phyloP scores from a whole-genome alignment of 441 rosid genomes.

The Cnidoscolus chayamansa region DNA sequence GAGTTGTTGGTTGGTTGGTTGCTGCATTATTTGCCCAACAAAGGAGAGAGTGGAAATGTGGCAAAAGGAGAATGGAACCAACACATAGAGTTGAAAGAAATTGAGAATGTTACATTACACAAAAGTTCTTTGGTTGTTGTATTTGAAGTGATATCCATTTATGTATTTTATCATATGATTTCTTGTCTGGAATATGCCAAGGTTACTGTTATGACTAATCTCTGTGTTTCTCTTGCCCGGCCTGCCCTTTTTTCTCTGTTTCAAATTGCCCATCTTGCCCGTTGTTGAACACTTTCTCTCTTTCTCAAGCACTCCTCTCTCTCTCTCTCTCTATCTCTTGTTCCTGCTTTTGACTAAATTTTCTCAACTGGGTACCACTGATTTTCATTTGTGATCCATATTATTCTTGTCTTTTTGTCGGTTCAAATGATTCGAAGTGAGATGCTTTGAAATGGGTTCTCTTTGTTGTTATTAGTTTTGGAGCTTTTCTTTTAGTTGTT shows the following conservation, averaged over 20 bases:
- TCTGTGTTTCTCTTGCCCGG: conserved; percentile 44
- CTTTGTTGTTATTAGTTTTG: conserved; percentile 21
- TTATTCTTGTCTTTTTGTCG: conserved; percentile 9
- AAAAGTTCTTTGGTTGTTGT: no score
- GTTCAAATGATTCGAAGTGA: conserved; percentile 11
- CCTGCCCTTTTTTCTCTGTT: conserved; percentile 34
- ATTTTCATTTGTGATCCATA: conserved; percentile 22
- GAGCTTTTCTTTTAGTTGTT: conserved; percentile 16
- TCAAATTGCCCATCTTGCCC: conserved; percentile 51
- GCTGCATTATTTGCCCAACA: no score
- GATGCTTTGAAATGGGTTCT: conserved; percentile 29
- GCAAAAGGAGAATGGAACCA: no score
- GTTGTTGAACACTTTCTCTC: conserved; percentile 48
- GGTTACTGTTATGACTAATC: conserved; percentile 38
- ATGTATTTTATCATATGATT: conserved; percentile 23
- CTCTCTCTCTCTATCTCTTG: conserved; percentile 18
- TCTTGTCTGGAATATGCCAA: conserved; percentile 40
- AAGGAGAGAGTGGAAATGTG: no score
- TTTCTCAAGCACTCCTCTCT: conserved; percentile 41
- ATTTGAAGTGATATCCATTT: not conserved
- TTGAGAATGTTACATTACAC: no score
- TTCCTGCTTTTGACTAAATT: conserved; percentile 46
- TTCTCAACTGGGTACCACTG: conserved; percentile 37
- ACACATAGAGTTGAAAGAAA: no score
- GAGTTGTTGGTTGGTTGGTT: no score